These are phyloP conservation scores for Candida qinlingensis DNA, from an alignment of 805 yeast species.

Conservation along the genomic window DNA sequence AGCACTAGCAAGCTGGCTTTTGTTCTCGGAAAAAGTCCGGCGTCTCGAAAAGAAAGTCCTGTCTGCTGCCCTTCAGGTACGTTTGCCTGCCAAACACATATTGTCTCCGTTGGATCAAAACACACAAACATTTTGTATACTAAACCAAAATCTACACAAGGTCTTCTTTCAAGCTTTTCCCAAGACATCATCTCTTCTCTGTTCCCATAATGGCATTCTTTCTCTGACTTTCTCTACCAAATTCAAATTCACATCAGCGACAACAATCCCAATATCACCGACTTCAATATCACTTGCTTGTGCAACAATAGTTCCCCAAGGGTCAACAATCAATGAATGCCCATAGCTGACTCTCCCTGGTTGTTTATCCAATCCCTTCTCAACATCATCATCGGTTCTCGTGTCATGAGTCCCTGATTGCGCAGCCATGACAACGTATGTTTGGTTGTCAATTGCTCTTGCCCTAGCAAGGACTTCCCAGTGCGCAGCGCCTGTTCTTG, in stretches of 20 bases:
- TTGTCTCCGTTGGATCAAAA: too few species aligned
- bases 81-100: too few species aligned
- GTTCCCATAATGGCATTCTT: slow-evolving; percentile 75
- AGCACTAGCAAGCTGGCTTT: too few species aligned
- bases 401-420: slow-evolving; percentile 64
- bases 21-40: too few species aligned
- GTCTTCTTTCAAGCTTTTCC: slow-evolving; percentile 3
- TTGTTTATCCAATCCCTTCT: slow-evolving; percentile 18
- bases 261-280: slow-evolving; percentile 39
- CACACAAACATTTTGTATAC: too few species aligned
- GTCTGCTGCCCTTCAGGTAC: too few species aligned
- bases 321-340: slow-evolving; percentile 80
- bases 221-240: slow-evolving; percentile 45
- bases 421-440: slow-evolving; percentile 84
- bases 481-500: slow-evolving; percentile 86
- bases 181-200: slow-evolving; percentile 60
- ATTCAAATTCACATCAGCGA: slow-evolving; percentile 63
- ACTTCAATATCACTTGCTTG: slow-evolving; percentile 42
- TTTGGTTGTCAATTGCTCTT: slow-evolving; percentile 84
- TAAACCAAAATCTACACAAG: too few species aligned
- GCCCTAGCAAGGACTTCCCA: slow-evolving; percentile 80
- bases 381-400: slow-evolving; percentile 31
- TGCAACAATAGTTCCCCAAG: slow-evolving; percentile 80
- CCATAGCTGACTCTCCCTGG: slow-evolving; percentile 70
- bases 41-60: too few species aligned